Base-by-base conservation (phyloP, 1,139 yeast genomes). In the Candida tropicalis region DNA sequence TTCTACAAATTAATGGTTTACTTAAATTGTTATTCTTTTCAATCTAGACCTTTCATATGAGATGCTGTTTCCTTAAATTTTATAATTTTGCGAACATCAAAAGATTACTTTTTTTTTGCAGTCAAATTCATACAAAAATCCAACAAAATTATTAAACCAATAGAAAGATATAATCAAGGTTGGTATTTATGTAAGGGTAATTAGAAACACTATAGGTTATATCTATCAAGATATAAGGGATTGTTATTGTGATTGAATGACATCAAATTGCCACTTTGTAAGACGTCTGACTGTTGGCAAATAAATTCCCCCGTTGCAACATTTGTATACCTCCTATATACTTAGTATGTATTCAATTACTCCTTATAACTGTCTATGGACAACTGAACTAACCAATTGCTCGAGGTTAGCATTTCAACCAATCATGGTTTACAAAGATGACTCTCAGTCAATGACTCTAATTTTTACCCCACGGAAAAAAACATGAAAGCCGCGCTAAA, bases 21-120 rank as follows among this genome's bases (percentile, higher is more conserved):
- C 10, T 11, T 31, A 17, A 31, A 18, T 31, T 35, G 39, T 36
- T 36, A 36, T 36, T n/a, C 39, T 18, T 18, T 20, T 25, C n/a
- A 26, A 35, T 35, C 39, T 35, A 9, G 15, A 5, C 8, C 35
- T 10, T 9, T 6, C 9, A 6, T 6, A 20, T 20, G 23, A 20
- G 4, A 11, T 32, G 11, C 5, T 12, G 15, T 31, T 31, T 31
- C 24, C 35, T 31, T 31, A 31, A 16, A 31, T 6, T 31, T 31
- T 2, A 8, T 4, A 29, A 16, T 29, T n/a, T 29, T 12, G 17
- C 33, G 33, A 29, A 17, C 22, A 31, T n/a, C 13, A 27, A 27
- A 13, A 27, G 18, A 22, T 10, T 18, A 31, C 7, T 11, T 3
- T 10, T 31, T 18, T 31, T 31, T 31, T 31, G 35, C 35, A 31